These are phyloP conservation scores for Pachysandra terminalis DNA, from an alignment of 164 flowering plant genomes.

Conservation along the genomic window DNA sequence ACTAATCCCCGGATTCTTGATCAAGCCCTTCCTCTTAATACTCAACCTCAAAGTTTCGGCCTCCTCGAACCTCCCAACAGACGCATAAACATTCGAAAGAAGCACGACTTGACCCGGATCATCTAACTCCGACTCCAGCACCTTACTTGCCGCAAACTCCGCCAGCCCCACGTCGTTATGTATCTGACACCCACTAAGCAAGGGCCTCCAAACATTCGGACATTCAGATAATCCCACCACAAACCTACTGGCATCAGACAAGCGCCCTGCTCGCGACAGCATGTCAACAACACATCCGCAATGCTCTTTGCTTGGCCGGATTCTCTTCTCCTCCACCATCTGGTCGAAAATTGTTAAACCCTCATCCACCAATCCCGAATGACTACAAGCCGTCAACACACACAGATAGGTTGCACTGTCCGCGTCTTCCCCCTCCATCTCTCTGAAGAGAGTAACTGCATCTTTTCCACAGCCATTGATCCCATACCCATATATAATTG, in stretches of 20 bases:
- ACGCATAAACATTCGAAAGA: slow-evolving; percentile 44
- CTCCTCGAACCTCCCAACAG: slow-evolving; percentile 37
- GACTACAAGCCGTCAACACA: slow-evolving; percentile 42
- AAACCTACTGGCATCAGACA: slow-evolving; percentile 29
- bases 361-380: slow-evolving; percentile 37
- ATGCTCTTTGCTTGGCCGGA: slow-evolving; percentile 29
- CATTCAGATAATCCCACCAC: slow-evolving; percentile 8
- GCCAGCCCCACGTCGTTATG: slow-evolving; percentile 33
- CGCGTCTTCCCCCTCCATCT: slow-evolving; percentile 32
- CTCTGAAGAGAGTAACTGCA: slow-evolving; percentile 31
- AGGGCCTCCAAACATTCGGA: slow-evolving; percentile 31
- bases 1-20: slow-evolving; percentile 38
- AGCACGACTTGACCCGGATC: slow-evolving; percentile 37
- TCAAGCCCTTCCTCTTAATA: slow-evolving; percentile 21
- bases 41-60: slow-evolving; percentile 32
- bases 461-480: slow-evolving; percentile 37
- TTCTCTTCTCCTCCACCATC: slow-evolving; percentile 28
- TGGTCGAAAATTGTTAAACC: slow-evolving; percentile 32
- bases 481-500: slow-evolving; percentile 36
- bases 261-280: slow-evolving; percentile 39
- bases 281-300: slow-evolving; percentile 37
- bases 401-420: slow-evolving; percentile 31
- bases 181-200: slow-evolving; percentile 35
- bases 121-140: slow-evolving; percentile 21
- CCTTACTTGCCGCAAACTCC: slow-evolving; percentile 31